A percentile compares a stretch with the other conserved stretches of the same genome.
These are phyloP conservation scores for Peronospora tabacina DNA, from an alignment of 352 stramenopile genomes.

Conservation along the genomic window DNA sequence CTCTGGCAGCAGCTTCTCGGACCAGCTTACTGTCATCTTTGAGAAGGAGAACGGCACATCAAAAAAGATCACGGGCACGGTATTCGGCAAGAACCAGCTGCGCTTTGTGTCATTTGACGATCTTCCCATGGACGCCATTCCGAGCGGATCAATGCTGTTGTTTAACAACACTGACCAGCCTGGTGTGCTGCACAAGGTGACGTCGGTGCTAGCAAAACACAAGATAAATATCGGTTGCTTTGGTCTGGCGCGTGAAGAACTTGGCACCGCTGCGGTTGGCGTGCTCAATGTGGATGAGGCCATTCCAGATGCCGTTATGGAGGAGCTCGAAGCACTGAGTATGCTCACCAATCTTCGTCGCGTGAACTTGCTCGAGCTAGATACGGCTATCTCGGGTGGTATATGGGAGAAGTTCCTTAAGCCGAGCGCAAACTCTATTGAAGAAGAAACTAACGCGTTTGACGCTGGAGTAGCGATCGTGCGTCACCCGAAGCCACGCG, in stretches of 20 bases:
- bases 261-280: slow-evolving; percentile 63
- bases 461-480: slow-evolving; percentile 40
- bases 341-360: slow-evolving; percentile 82
- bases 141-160: slow-evolving; percentile 86
- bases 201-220: slow-evolving; percentile 85
- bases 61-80: slow-evolving; percentile 83
- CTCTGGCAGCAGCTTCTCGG: slow-evolving; percentile 68
- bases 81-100: slow-evolving; percentile 84
- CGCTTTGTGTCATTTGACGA: slow-evolving; percentile 86
- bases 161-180: slow-evolving; percentile 93
- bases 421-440: slow-evolving; percentile 24
- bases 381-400: slow-evolving; percentile 37
- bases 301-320: slow-evolving; percentile 80
- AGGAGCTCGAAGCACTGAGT: slow-evolving; percentile 61
- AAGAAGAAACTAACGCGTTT: slow-evolving; percentile 15
- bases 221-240: slow-evolving; percentile 94
- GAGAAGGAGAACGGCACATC: slow-evolving; percentile 82
- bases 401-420: slow-evolving; percentile 63
- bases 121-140: slow-evolving; percentile 78
- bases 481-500: slow-evolving; percentile 54
- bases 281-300: slow-evolving; percentile 86
- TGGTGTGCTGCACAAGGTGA: slow-evolving; percentile 91
- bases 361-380: slow-evolving; percentile 76
- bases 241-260: slow-evolving; percentile 69
- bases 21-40: slow-evolving; percentile 89